Evolutionary conservation across 78 protist species (phyloP).

Genomic region (Dictyostelium capitatum): DNA sequence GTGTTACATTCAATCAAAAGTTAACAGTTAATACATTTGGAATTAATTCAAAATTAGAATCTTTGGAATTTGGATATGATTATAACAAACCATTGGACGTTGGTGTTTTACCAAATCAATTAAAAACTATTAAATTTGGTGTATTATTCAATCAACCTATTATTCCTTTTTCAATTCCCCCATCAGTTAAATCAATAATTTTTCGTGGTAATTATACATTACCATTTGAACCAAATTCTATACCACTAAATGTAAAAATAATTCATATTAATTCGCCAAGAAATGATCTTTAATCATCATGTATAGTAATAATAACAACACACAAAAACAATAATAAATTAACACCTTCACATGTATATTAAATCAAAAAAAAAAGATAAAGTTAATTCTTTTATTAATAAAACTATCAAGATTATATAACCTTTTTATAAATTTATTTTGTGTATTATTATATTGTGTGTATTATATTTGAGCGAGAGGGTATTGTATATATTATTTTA

Average conservation of each 20-base stretch:
- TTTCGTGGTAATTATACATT: not conserved
- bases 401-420: too few species aligned
- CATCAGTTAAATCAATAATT: not conserved
- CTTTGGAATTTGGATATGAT: conserved; percentile 14
- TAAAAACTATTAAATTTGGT: not conserved
- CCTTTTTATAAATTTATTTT: too few species aligned
- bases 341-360: too few species aligned
- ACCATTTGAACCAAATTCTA: not conserved
- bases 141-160: not conserved
- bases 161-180: not conserved
- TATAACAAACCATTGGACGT: not conserved
- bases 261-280: not conserved
- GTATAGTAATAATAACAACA: too few species aligned
- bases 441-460: too few species aligned
- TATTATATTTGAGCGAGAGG: too few species aligned
- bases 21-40: not conserved
- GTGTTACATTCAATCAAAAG: not conserved
- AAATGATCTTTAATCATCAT: too few species aligned
- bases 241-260: not conserved
- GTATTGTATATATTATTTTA: too few species aligned
- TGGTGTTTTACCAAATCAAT: not conserved
- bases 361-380: too few species aligned
- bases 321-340: too few species aligned
- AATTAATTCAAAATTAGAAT: not conserved
- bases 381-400: too few species aligned